Conservation (phyloP, 2,329 filamentous ascomycete genomes). For the Dissoconium aciculare region DNA sequence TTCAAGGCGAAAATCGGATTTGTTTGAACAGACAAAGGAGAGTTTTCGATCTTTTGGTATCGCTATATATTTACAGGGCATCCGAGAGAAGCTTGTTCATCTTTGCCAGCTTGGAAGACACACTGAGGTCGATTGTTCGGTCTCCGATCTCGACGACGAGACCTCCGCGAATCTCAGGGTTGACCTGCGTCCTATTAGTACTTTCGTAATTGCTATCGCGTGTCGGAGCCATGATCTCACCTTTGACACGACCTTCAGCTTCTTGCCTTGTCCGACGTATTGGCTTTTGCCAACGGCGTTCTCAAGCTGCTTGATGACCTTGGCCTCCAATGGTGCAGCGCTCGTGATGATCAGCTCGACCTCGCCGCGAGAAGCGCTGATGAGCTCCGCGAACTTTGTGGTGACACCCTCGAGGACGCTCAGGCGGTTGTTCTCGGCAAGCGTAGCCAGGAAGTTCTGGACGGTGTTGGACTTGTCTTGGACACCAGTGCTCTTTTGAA, state of each 20-base stretch:
- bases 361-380: slow-evolving; percentile 82
- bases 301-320: slow-evolving; percentile 75
- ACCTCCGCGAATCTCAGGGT: slow-evolving; percentile 85
- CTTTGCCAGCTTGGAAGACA: slow-evolving; percentile 86
- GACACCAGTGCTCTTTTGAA: slow-evolving; percentile 64
- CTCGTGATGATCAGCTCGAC: slow-evolving; percentile 84
- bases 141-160: slow-evolving; percentile 93
- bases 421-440: slow-evolving; percentile 94
- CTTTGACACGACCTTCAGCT: slow-evolving; percentile 91
- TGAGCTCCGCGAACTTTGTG: slow-evolving; percentile 75
- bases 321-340: slow-evolving; percentile 77
- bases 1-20: too few relatives aligned
- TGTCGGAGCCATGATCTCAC: slow-evolving; percentile 21
- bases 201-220: background rate
- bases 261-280: slow-evolving; percentile 83
- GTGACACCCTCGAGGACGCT: slow-evolving; percentile 65
- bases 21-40: background rate
- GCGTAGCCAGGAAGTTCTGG: slow-evolving; percentile 81
- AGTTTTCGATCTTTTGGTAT: slow-evolving; percentile 1
- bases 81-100: slow-evolving; percentile 99
- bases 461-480: slow-evolving; percentile 61
- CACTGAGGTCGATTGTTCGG: slow-evolving; percentile 93
- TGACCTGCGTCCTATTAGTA: slow-evolving; percentile 45
- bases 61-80: slow-evolving; percentile 61
- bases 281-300: slow-evolving; percentile 74